Evolutionary conservation across 2,329 filamentous ascomycete species (phyloP), one percentile per base, ranked within the genome.

Genomic region (Penicillium palitans): DNA sequence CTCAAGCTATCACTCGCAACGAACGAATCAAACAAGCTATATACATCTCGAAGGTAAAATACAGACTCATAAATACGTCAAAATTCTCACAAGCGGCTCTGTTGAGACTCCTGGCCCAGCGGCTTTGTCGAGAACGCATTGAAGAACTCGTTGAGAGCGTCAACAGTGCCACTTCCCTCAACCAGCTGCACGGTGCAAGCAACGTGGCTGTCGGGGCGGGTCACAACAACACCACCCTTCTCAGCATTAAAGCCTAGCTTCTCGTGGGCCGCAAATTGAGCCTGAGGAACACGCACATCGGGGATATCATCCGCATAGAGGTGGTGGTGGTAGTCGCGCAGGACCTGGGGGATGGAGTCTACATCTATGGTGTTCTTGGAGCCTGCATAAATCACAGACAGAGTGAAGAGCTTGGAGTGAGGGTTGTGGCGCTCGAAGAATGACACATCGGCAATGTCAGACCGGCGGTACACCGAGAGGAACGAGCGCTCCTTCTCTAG

Each of bases 181-280:
- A 84, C 87, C 24, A 97, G 78, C 66, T 82, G 82, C 12, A 90
- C 84, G 4, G 92, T 89, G 61, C 90, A 83, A 24, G 89, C 90
- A 29, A 96, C 88, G 73, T 96, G 95, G 8, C 91, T 91, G 73
- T 96, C 92, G 0, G 93, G 92, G 45, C 92, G 80, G 8, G 96
- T 90, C 10, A 96, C 89, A 2, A 96, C 87, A 2, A 96, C 84
- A 57, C 89, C 91, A 12, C 91, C 91, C 61, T 79, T 83, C 61
- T 90, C 85, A 68, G 88, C 80, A 63, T 89, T 84, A 27, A 96
- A 74, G 0, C 93, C 93, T 82, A 96, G 89, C 82, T 96, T 96
- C 42, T 88, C 87, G 74, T 97, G 93, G 6, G 91, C 91, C 3
- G 90, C 82, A 6, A 88, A 91, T 66, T 81, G 82, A 1, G 90